Conservation (phyloP, 805 yeast genomes). For the Pichia heedii region DNA sequence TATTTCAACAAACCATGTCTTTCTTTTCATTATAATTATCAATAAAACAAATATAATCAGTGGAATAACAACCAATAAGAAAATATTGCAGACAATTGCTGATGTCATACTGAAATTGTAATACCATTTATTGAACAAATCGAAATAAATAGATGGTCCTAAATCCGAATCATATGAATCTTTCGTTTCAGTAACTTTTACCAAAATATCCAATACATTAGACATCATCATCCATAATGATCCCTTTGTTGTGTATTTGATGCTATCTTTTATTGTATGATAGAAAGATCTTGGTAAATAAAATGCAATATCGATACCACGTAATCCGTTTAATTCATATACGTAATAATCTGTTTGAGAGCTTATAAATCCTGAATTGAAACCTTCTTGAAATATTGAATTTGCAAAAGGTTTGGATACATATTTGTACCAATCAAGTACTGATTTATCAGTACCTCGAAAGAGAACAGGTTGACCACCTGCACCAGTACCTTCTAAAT, state of each 20-base stretch:
- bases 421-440: slow-evolving; percentile 43
- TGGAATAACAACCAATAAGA: slow-evolving; percentile 48
- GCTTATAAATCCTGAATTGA: slow-evolving; percentile 56
- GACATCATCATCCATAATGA: slow-evolving; percentile 83
- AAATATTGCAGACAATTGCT: slow-evolving; percentile 44
- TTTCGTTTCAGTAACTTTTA: slow-evolving; percentile 32
- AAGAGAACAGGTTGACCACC: slow-evolving; percentile 80
- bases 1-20: slow-evolving; percentile 37
- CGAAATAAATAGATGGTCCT: slow-evolving; percentile 53
- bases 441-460: slow-evolving; percentile 72
- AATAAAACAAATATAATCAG: slow-evolving; percentile 39
- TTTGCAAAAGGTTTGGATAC: slow-evolving; percentile 68
- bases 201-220: slow-evolving; percentile 53
- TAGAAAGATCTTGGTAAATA: slow-evolving; percentile 76
- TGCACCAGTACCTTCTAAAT: slow-evolving; percentile 88
- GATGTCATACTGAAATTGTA: slow-evolving; percentile 42
- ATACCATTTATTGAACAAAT: slow-evolving; percentile 51
- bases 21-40: slow-evolving; percentile 35
- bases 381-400: slow-evolving; percentile 79
- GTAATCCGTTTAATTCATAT: slow-evolving; percentile 54
- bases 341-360: slow-evolving; percentile 84
- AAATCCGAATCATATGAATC: slow-evolving; percentile 6
- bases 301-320: slow-evolving; percentile 89
- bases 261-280: slow-evolving; percentile 70
- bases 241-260: slow-evolving; percentile 50